Base-by-base conservation (phyloP, 2,329 filamentous ascomycete species). In the Zalaria sp. region DNA sequence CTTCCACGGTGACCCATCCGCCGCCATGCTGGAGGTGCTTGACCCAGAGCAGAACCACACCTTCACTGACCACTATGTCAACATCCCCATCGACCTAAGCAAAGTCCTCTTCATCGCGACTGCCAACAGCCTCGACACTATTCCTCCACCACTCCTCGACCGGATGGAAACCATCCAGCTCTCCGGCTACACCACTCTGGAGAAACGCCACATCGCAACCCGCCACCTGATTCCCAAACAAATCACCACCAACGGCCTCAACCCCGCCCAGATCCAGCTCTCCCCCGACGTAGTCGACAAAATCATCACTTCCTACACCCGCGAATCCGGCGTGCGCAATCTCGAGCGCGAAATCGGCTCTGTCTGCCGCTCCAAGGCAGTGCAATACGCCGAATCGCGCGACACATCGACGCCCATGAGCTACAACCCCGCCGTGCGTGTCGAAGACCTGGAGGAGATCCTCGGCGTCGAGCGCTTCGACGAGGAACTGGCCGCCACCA, bases 61-160 rank as follows among this genome's bases (percentile, higher is more conserved):
- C 6, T 98, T 98, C 64, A 84, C 80, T 27, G 91, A 98, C 57
- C 91, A 98, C 64, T 98, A 96, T 59, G 77, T 98, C 58, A 88
- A 88, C 54, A 87, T 95, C 47, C 89, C 91, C 0, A 85, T 96
- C 50, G 91, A 98, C 57, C 72, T 98, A 18, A 93, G 86, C 65
- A 95, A 93, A 63, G 85, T 98, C 25, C 72, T 98, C 7, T 98
- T 98, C 65, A 94, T 98, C 54, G 91, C 91, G 5, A 98, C 91
- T 0, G 91, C 91, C 37, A 98, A 98, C 63, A 86, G 77, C 6
- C 72, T 96, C 25, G 89, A 96, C 55, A 95, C 88, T 0, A 98
- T 98, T 41, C 88, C 91, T 2, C 72, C 87, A n/a, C 88, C 91
- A 11, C 69, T 98, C 3, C 72, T 98, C 8, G 91, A 98, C 62